Base-by-base conservation (phyloP, 1,284 basidiomycete genomes). In the Malassezia japonica region DNA sequence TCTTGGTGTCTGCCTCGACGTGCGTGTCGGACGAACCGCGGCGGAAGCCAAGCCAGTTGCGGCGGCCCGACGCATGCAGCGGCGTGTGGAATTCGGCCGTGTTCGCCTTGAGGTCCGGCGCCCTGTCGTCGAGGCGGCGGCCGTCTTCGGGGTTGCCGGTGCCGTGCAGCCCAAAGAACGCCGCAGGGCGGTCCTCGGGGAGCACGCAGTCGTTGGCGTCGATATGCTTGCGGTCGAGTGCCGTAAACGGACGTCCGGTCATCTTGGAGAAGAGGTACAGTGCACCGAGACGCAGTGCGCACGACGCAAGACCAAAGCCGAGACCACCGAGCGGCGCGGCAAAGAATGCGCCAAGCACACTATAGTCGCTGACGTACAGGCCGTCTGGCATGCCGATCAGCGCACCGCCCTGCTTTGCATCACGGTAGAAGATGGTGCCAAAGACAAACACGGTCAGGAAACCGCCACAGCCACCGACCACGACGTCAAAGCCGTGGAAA, bases 381-480 rank as follows among this genome's bases (percentile, higher is more conserved):
- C 69, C 71, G 6, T 67, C 47, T 13, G 70, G 67, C 28, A 73
- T 50, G 16, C 59, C 56, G 41, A 73, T 56, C 27, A 73, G 57
- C 21, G 46, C 44, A 40, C 62, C 65, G 23, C 65, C 71, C 13
- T 61, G 23, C 9, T 40, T 39, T 0, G 65, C 67, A 35, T 59
- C 58, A 42, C 55, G 32, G 59, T 67, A 73, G 54, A 64, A 71
- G 39, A 65, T 59, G 2, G 64, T 57, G 23, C 71, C 71, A 46
- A 70, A 71, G 35, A 72, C 21, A 46, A 72, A 73, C 32, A 73
- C 63, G 35, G 71, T 73, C 20, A 73, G 55, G 57, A 73, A 71
- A 9, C 71, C 71, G 27, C 71, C 71, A 18, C 65, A 59, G n/a
- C 65, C 71, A 23, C 71, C 71, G 27, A 68, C 58, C 21, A 73